These are phyloP conservation scores for Phytophthora sansomeana DNA, from an alignment of 352 stramenopile genomes.

Conservation along the genomic window DNA sequence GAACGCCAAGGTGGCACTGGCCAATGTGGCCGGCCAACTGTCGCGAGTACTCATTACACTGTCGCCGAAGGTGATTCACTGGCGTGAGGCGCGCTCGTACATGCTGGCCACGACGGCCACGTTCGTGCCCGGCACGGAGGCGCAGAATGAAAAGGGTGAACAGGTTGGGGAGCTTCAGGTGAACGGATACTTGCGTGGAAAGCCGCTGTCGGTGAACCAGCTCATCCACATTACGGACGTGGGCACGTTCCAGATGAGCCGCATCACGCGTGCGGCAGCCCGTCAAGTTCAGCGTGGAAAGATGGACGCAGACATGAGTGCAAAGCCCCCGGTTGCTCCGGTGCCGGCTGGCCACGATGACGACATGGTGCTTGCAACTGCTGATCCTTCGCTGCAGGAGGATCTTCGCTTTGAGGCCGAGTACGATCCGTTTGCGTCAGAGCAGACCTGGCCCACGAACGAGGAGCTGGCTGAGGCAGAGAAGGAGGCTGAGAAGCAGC, in stretches of 20 bases:
- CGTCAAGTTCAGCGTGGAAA: slow-evolving; percentile 59
- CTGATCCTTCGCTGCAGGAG: slow-evolving; percentile 70
- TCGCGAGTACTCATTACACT: slow-evolving; percentile 83
- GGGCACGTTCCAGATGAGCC: slow-evolving; percentile 93
- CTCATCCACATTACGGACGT: slow-evolving; percentile 97
- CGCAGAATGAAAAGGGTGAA: slow-evolving; percentile 52
- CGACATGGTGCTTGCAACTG: slow-evolving; percentile 66
- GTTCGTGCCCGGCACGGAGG: slow-evolving; percentile 56
- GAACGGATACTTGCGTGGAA: slow-evolving; percentile 96
- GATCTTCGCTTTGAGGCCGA: slow-evolving; percentile 90
- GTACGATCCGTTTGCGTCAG: slow-evolving; percentile 95
- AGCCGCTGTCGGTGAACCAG: slow-evolving; percentile 95
- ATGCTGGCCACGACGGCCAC: slow-evolving; percentile 79
- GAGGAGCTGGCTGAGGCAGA: slow-evolving; percentile 94
- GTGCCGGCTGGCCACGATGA: slow-evolving; percentile 35
- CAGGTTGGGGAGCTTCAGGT: slow-evolving; percentile 83
- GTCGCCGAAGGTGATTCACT: slow-evolving; percentile 88
- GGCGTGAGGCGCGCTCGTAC: slow-evolving; percentile 89
- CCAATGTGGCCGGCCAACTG: slow-evolving; percentile 84
- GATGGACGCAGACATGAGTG: slow-evolving; percentile 39
- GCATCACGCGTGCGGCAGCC: slow-evolving; percentile 63
- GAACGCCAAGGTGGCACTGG: slow-evolving; percentile 77
- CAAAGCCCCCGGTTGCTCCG: slow-evolving; percentile 26
- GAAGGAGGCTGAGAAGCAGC: slow-evolving; percentile 67
- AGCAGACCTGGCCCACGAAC: slow-evolving; percentile 98